These are phyloP conservation scores for Neopestalotiopsis sp. DNA, from an alignment of 2,329 filamentous ascomycete species.

Conservation along the genomic window DNA sequence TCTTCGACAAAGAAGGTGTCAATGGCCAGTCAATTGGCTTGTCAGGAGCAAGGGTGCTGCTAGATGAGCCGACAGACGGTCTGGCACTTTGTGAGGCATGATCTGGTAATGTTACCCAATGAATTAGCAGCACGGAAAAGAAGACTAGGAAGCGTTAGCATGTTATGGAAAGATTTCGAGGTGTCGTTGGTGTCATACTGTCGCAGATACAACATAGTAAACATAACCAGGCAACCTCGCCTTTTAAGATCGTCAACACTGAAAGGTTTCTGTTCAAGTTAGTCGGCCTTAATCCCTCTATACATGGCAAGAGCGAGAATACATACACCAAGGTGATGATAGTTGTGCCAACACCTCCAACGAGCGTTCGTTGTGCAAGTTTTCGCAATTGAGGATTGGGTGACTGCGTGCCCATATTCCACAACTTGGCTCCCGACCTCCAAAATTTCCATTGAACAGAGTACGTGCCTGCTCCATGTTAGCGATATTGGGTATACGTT, in stretches of 20 bases:
- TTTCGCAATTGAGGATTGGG: slow-evolving; percentile 1
- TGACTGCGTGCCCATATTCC: background rate
- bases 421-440: background rate
- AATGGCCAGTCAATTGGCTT: background rate
- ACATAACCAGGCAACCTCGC: slow-evolving; percentile 3
- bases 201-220: slow-evolving; percentile 1
- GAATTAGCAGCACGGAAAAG: background rate
- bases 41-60: background rate
- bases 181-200: background rate
- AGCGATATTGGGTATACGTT: background rate
- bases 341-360: background rate
- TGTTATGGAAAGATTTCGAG: no score
- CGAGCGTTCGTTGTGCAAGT: background rate
- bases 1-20: background rate
- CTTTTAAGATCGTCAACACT: background rate
- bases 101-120: slow-evolving; percentile 4
- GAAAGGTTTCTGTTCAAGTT: background rate
- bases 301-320: no score
- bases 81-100: background rate
- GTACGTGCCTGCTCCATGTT: background rate
- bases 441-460: background rate
- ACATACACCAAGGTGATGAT: background rate
- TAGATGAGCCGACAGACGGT: background rate
- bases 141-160: background rate
- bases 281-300: background rate